Base-by-base conservation (phyloP, 2,329 filamentous ascomycete species). In the Tolypocladium guangdongense region DNA sequence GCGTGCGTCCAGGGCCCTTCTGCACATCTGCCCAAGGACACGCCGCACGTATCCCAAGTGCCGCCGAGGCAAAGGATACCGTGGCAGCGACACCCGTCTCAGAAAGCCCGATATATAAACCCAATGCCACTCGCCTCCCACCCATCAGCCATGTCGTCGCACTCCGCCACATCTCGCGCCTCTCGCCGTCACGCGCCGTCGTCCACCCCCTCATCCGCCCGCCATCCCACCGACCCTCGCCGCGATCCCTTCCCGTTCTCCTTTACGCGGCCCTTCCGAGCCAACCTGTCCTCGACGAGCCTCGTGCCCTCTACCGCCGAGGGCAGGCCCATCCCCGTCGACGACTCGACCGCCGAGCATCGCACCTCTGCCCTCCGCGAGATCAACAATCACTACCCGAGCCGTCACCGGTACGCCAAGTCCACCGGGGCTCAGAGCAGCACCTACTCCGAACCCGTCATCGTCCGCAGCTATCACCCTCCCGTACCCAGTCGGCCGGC, bases 371-470 rank as follows among this genome's bases (percentile, higher is more conserved):
- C 81, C 48, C 69, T 84, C 51, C 78, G 80, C 52, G 78, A 82
- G 63, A 71, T 84, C 56, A 84, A 80, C 66, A 75, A 69, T 61
- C 77, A 76, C 59, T 81, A 79, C 54, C 78, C 80, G 7, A 79
- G 76, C 50, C 75, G 76, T 46, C 79, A 78, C 63, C 76, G 74
- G 57, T 81, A 78, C 70, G 71, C 77, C 55, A 78, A 81, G 64
- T 78, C 78, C 27, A 75, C 76, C 14, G 76, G 77, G 12, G 74
- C 80, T 20, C 73, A 77, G 61, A 81, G 70, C 66, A 80, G 73
- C 58, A 83, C 80, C 39, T 83, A 81, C 62, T 83, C 78, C 3
- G 80, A 84, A 57, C 82, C 82, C n/a, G 80, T 85, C 54, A 78
- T 85, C 39, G 82, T 85, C 27, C 76, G 81, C 54, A 84, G 81